phyloP scores from a whole-genome alignment of 805 yeast genomes.

The Kazachstania viticola region DNA sequence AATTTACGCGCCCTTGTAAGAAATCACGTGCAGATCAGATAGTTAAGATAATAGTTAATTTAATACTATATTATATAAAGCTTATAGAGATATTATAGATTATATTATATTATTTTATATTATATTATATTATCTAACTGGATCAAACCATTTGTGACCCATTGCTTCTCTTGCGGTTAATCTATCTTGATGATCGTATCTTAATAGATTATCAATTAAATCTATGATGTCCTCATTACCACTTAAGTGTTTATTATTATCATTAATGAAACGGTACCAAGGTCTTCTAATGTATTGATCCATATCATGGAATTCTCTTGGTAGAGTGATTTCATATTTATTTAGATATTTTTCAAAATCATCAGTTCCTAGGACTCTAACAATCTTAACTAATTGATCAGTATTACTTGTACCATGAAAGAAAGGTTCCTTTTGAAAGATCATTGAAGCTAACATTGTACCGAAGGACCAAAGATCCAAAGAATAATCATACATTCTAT shows the following conservation, averaged over 20 bases:
- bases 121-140: constrained; percentile 15
- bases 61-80: no score
- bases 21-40: no score
- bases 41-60: no score
- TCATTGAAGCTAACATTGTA: constrained; percentile 82
- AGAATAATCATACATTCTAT: constrained; percentile 82
- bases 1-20: no score
- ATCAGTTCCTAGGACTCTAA: constrained; percentile 78
- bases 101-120: no score
- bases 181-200: constrained; percentile 82
- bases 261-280: constrained; percentile 72
- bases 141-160: constrained; percentile 38
- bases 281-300: constrained; percentile 68
- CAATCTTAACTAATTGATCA: constrained; percentile 85
- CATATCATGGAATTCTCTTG: constrained; percentile 69
- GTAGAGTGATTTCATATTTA: constrained; percentile 61
- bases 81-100: no score
- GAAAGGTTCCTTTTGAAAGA: constrained; percentile 84
- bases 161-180: constrained; percentile 83
- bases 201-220: constrained; percentile 64
- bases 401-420: constrained; percentile 86
- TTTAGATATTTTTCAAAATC: constrained; percentile 55
- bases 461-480: constrained; percentile 92
- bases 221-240: constrained; percentile 66
- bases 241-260: constrained; percentile 50